Conservation (phyloP, 2,329 filamentous ascomycete genomes). For the Aspergillus amoenus region DNA sequence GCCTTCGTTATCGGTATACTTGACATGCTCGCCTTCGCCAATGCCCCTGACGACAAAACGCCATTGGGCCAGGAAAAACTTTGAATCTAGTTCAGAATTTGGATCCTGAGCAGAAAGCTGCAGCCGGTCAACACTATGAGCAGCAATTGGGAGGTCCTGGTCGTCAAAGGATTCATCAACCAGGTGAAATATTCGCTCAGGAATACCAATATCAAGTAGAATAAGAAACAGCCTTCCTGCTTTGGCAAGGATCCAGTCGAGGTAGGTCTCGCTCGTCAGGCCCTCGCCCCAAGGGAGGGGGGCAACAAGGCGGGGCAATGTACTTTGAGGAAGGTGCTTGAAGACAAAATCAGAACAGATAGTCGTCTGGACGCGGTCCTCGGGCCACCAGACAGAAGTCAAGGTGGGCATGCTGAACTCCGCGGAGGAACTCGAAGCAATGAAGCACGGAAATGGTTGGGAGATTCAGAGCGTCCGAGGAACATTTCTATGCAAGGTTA, state of each 20-base stretch:
- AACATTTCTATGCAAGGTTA: conserved; percentile 3
- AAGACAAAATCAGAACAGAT: conserved; percentile 43
- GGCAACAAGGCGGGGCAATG: conserved; percentile 39
- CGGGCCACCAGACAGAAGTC: conserved; percentile 47
- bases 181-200: conserved; percentile 62
- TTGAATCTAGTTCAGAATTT: conserved; percentile 48
- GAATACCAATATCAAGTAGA: conserved; percentile 58
- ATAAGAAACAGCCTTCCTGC: conserved; percentile 60
- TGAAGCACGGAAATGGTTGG: conserved; percentile 2
- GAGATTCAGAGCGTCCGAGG: neutral
- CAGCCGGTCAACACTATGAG: conserved; percentile 55
- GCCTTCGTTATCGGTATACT: conserved; percentile 59
- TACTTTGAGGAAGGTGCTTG: conserved; percentile 32
- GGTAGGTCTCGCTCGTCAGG: conserved; percentile 52
- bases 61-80: conserved; percentile 62
- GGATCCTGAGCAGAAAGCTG: conserved; percentile 50
- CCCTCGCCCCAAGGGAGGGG: conserved; percentile 45
- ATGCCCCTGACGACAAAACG: conserved; percentile 58
- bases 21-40: conserved; percentile 55
- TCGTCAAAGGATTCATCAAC: conserved; percentile 64
- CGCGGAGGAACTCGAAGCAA: neutral
- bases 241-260: conserved; percentile 63
- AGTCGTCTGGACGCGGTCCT: conserved; percentile 45
- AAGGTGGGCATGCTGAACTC: conserved; percentile 25
- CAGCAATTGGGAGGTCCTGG: conserved; percentile 58